These are phyloP conservation scores for Komagataella pastoris DNA, from an alignment of 805 yeast species.

Conservation along the genomic window DNA sequence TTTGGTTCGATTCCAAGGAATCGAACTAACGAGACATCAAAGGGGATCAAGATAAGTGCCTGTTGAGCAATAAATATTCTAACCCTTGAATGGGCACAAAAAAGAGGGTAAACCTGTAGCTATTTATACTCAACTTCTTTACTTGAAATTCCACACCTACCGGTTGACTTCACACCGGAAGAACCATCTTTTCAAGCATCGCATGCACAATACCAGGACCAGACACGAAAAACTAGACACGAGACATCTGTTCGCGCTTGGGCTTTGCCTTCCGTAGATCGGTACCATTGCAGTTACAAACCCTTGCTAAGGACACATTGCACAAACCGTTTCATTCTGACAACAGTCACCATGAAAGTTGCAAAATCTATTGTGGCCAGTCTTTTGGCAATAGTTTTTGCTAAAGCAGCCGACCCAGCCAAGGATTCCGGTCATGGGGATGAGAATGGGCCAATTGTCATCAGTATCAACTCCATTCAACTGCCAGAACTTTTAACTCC, in stretches of 20 bases:
- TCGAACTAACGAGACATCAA: background rate
- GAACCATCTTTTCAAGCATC: no score
- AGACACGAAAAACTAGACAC: background rate
- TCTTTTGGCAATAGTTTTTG: background rate
- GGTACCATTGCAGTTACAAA: background rate
- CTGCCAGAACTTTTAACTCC: constrained; percentile 39
- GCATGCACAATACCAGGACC: background rate
- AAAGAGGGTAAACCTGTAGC: background rate
- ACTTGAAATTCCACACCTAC: no score
- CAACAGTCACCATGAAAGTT: background rate
- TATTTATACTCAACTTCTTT: no score
- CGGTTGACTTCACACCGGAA: no score
- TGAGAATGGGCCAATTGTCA: constrained; percentile 1
- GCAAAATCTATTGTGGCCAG: background rate
- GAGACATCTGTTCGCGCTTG: background rate
- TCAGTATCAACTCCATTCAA: constrained; percentile 1
- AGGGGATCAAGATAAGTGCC: background rate
- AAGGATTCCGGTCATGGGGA: constrained; percentile 4
- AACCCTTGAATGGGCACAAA: background rate
- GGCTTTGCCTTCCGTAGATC: background rate
- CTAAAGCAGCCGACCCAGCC: background rate
- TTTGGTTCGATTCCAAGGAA: background rate
- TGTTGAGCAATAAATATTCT: background rate
- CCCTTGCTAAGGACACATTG: background rate
- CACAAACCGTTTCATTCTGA: background rate